phyloP scores from a whole-genome alignment of 2,329 filamentous ascomycete genomes.

The Chaetomium sp. region DNA sequence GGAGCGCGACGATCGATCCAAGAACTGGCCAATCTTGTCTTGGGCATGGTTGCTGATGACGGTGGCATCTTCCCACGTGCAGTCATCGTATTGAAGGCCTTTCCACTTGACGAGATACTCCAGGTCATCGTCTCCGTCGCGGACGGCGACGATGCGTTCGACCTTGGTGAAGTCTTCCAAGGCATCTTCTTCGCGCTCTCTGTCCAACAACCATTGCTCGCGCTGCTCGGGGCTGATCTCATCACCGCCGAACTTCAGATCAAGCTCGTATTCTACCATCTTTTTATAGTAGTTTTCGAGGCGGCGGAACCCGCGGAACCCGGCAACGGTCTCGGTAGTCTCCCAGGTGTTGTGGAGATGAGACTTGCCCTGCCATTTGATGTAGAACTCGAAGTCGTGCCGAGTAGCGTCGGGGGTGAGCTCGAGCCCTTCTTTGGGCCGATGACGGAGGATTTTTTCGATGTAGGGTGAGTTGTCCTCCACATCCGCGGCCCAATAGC shows the following conservation, averaged over 20 bases:
- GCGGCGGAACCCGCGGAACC: constrained; percentile 82
- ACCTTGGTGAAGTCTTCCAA: constrained; percentile 89
- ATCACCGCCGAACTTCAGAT: constrained; percentile 71
- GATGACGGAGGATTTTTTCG: constrained; percentile 87
- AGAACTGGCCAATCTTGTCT: constrained; percentile 85
- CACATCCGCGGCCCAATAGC: constrained; percentile 68
- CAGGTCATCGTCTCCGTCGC: constrained; percentile 74
- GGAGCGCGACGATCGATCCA: constrained; percentile 79
- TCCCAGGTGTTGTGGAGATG: constrained; percentile 98
- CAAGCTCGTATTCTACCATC: constrained; percentile 76
- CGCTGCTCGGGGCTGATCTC: constrained; percentile 81
- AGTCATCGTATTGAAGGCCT: constrained; percentile 87
- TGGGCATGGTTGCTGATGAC: constrained; percentile 79
- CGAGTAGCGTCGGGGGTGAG: constrained; percentile 58
- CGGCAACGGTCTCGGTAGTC: constrained; percentile 69
- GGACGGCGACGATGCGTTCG: constrained; percentile 85
- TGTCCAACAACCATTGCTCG: constrained; percentile 93
- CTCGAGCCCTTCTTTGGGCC: constrained; percentile 68
- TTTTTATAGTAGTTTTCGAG: constrained; percentile 95
- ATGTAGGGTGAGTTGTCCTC: constrained; percentile 84
- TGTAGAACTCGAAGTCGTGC: constrained; percentile 85
- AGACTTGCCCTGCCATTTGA: constrained; percentile 97
- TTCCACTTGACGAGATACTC: constrained; percentile 99
- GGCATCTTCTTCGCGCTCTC: constrained; percentile 85
- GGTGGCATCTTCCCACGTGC: constrained; percentile 85